phyloP scores from a whole-genome alignment of 257 asterid genomes.

The Gentiana macrophylla region DNA sequence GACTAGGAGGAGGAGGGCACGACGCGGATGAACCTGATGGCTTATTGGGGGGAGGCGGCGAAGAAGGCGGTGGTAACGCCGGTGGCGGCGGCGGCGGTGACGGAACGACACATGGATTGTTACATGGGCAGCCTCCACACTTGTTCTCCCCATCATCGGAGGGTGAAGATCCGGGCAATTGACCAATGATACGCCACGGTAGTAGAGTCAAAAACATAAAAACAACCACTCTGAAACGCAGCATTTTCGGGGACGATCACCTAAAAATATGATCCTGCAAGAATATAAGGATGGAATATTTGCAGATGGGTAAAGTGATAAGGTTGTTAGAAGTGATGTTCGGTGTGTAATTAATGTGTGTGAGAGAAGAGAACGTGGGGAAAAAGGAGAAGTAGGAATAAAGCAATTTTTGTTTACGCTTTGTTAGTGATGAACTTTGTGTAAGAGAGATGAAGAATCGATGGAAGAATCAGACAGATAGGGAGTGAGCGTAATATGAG shows the following conservation, averaged over 20 bases:
- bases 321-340: constrained; percentile 1
- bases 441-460: constrained; percentile 4
- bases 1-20: constrained; percentile 73
- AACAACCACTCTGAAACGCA: constrained; percentile 2
- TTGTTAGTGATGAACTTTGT: constrained; percentile 7
- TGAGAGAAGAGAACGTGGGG: neutral
- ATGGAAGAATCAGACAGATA: neutral
- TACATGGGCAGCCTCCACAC: constrained; percentile 73
- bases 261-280: neutral
- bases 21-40: constrained; percentile 26
- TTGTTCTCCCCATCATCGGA: constrained; percentile 36
- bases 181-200: constrained; percentile 7
- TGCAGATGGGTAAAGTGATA: too few relatives aligned
- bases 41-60: constrained; percentile 13
- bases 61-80: constrained; percentile 18
- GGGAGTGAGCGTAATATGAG: constrained; percentile 9
- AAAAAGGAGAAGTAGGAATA: neutral
- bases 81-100: constrained; percentile 30
- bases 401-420: constrained; percentile 7
- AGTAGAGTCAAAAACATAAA: constrained; percentile 3
- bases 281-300: neutral
- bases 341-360: neutral
- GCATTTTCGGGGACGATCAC: constrained; percentile 5
- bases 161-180: constrained; percentile 10
- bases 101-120: constrained; percentile 37